phyloP scores from a whole-genome alignment of 208 protist species.

The Leishmania gerbilli region DNA sequence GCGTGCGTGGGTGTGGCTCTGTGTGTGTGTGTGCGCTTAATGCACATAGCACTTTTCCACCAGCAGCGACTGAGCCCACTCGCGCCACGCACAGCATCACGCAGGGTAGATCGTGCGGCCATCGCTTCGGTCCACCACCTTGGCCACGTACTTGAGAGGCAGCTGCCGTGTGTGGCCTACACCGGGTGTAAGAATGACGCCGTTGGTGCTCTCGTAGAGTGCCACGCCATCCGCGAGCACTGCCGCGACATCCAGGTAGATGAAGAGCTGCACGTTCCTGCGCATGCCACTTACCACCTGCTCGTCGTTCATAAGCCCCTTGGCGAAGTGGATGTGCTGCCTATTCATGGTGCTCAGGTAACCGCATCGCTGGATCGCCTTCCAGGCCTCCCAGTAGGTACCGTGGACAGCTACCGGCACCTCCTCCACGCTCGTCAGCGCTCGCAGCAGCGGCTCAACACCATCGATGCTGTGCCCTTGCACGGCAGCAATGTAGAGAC shows the following conservation, averaged over 20 bases:
- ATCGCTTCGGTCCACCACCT: constrained; percentile 52
- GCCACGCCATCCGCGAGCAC: constrained; percentile 65
- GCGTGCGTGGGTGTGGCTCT: not conserved
- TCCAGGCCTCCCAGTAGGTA: constrained; percentile 71
- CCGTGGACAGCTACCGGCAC: constrained; percentile 72
- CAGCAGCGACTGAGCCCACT: not conserved
- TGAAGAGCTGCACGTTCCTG: constrained; percentile 49
- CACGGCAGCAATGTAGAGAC: constrained; percentile 72
- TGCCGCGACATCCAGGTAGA: constrained; percentile 79
- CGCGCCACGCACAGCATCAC: not conserved
- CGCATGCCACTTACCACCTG: constrained; percentile 91
- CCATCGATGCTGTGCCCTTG: constrained; percentile 84
- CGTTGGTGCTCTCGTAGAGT: constrained; percentile 82
- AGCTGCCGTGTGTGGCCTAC: constrained; percentile 55
- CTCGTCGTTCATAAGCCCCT: constrained; percentile 45
- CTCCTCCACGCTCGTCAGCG: constrained; percentile 43
- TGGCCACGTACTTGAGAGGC: constrained; percentile 72
- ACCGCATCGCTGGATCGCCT: constrained; percentile 59
- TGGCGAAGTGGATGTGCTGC: constrained; percentile 92
- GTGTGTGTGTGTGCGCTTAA: not conserved
- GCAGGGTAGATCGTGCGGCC: constrained; percentile 28
- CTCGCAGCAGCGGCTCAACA: constrained; percentile 54
- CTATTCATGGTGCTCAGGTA: constrained; percentile 84
- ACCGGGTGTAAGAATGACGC: constrained; percentile 87
- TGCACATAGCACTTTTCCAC: not conserved